Base-by-base conservation (phyloP, 164 flowering plant species). In the Magnolia sinica region DNA sequence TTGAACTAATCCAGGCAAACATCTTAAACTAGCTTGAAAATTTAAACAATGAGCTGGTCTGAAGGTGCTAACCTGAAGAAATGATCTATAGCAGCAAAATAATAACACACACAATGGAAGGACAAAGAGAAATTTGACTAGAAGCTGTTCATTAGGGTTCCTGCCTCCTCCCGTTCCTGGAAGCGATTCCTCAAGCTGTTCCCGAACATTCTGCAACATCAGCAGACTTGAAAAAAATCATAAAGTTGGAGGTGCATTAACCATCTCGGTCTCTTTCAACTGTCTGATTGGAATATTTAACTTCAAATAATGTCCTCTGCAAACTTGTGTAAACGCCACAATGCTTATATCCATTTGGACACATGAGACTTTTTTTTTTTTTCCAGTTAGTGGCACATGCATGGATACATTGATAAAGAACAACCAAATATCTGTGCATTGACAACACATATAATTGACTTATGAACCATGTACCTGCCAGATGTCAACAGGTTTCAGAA, bases 81-180 rank as follows among this genome's bases (percentile, higher is more conserved):
- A 78, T 2, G 89, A 86, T n/a, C 86, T 91, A 71, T 92, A 90
- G 77, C 78, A 88, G 77, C 87, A 89, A 69, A 87, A 80, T 71
- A 84, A 16, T 11, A 91, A 65, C 37, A 80, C 81, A 79, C 87
- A 74, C 2, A 94, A 67, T 8, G 99, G 99, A 74, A 96, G 84
- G 77, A 94, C 78, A 79, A 86, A 84, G 67, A 96, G 91, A 79
- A 90, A 63, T 61, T 85, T 91, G 82, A 94, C 89, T 27, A 87
- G 65, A 75, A 90, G 73, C 67, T 80, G 80, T 59, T 94, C 96
- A 23, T 78, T 82, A n/a, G 94, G 93, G 79, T 90, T 88, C 79
- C 81, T 85, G 19, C 99, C 99, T 70, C 98, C 97, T 79, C 89
- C 88, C 70, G 99, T 94, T 83, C 99, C 99, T 52, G 99, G 97